These are phyloP conservation scores for Annulohypoxylon bovei DNA, from an alignment of 495 filamentous ascomycete species.

Conservation along the genomic window DNA sequence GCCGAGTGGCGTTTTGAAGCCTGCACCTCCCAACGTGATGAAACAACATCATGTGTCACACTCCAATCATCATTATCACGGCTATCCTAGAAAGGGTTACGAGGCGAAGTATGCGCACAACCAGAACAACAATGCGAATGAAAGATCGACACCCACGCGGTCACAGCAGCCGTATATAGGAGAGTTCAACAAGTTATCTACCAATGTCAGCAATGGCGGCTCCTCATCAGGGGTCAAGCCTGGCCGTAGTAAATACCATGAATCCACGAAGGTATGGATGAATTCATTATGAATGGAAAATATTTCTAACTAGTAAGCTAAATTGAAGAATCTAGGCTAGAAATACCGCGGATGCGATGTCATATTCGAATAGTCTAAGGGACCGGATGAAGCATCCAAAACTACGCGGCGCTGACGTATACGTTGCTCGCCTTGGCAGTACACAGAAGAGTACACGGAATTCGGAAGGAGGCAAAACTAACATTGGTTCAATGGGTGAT, in stretches of 20 bases:
- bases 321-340: too few relatives aligned
- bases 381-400: background rate
- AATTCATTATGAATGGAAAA: too few relatives aligned
- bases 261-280: background rate
- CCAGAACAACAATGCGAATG: background rate
- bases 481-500: too few relatives aligned
- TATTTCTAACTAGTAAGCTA: too few relatives aligned
- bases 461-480: background rate
- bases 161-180: background rate
- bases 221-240: background rate
- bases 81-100: background rate
- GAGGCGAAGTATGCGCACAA: background rate
- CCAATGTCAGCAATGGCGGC: background rate
- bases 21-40: background rate
- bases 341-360: background rate
- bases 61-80: background rate
- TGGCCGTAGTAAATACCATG: background rate
- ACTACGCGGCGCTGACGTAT: background rate
- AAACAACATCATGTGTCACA: too few relatives aligned
- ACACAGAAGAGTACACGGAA: too few relatives aligned
- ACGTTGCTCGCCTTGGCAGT: background rate
- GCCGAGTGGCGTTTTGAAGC: slow-evolving; percentile 3
- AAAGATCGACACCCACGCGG: background rate
- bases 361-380: background rate
- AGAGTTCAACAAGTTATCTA: background rate